Conservation (phyloP, 2,329 filamentous ascomycete species). For the Pseudocercospora pini-densiflorae region DNA sequence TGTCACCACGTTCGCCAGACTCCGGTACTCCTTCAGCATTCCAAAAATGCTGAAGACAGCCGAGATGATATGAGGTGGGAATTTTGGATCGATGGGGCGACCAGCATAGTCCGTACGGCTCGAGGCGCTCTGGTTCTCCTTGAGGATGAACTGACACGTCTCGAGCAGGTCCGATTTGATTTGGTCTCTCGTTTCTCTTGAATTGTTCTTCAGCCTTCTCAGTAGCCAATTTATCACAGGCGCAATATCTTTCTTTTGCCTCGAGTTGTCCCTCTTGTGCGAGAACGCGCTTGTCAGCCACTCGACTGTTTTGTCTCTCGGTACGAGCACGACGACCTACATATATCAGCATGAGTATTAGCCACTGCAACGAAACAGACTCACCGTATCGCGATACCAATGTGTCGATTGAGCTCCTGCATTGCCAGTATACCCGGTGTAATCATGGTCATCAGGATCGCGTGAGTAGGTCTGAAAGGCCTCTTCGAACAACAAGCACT, state of each 20-base stretch:
- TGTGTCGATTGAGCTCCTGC: slow-evolving; percentile 31
- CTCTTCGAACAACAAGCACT: slow-evolving; percentile 27
- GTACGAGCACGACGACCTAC: background rate
- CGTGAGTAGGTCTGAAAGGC: slow-evolving; percentile 26
- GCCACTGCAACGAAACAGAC: background rate
- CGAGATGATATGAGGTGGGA: background rate
- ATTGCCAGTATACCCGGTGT: slow-evolving; percentile 38
- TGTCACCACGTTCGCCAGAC: background rate
- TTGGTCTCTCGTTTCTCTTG: too few relatives aligned
- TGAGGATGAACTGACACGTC: background rate
- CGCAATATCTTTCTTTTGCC: background rate
- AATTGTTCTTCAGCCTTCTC: too few relatives aligned
- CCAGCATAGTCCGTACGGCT: background rate
- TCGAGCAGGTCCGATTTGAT: background rate
- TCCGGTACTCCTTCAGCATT: background rate
- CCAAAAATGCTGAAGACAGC: background rate
- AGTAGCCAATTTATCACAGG: background rate
- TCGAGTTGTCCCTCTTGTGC: background rate
- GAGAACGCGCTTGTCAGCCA: background rate
- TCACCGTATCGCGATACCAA: slow-evolving; percentile 38
- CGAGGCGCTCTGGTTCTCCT: background rate
- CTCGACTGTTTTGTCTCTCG: background rate
- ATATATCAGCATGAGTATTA: background rate
- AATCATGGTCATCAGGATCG: slow-evolving; percentile 37
- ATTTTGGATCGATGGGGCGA: background rate